A percentile compares a stretch with the other conserved stretches of the same genome.
Conservation (phyloP, 2,329 filamentous ascomycete genomes). For the Ceratocystis ficicola region DNA sequence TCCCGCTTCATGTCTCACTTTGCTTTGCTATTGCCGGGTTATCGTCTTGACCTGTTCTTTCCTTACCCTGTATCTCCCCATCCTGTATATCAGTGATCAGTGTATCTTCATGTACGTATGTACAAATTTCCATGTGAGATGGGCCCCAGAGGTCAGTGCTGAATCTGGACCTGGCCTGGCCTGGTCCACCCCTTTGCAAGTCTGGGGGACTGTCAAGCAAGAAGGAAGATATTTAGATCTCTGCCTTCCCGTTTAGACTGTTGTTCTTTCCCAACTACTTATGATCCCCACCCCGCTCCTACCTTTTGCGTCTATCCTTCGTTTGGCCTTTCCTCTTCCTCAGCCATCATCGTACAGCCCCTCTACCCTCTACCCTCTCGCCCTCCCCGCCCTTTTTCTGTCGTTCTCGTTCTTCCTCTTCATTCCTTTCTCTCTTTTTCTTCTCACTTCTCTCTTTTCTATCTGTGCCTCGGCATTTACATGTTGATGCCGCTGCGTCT, state of each 20-base stretch:
- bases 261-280: conserved; percentile 5
- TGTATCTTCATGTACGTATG: not conserved
- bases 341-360: not conserved
- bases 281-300: not conserved
- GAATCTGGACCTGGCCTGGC: not conserved
- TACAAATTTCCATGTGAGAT: not conserved
- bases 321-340: conserved; percentile 6
- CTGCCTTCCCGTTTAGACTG: not conserved
- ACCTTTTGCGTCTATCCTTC: not conserved
- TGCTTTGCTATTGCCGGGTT: not conserved
- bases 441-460: not conserved
- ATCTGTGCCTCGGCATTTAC: not conserved
- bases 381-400: not conserved
- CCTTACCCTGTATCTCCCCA: not conserved
- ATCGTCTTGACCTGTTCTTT: not conserved
- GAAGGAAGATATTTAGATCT: not conserved
- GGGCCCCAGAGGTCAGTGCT: not conserved
- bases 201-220: not conserved
- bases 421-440: not conserved
- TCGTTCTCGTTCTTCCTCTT: not conserved
- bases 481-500: not conserved
- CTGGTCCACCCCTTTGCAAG: too few species aligned
- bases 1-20: not conserved
- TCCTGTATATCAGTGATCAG: not conserved
- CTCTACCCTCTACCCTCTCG: not conserved